These are phyloP conservation scores for Pseudoscleropodium purum DNA, from an alignment of 225 moss, liverwort and hornwort genomes.

Conservation along the genomic window DNA sequence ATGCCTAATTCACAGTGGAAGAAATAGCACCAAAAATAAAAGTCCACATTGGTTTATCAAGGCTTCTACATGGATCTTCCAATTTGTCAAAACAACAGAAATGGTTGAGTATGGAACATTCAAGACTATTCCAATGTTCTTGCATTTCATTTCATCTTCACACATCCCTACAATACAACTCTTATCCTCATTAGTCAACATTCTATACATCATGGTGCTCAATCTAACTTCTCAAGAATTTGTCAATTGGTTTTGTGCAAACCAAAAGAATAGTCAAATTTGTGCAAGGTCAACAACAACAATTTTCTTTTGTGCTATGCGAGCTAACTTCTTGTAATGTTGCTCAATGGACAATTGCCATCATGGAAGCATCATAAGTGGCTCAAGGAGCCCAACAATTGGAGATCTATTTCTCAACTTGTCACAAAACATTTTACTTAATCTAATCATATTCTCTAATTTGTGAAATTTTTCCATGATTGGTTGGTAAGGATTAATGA, in stretches of 20 bases:
- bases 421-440: not conserved
- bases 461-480: not conserved
- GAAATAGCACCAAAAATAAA: no score
- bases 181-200: not conserved
- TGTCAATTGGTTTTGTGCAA: no score
- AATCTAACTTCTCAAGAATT: no score
- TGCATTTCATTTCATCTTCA: not conserved
- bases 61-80: not conserved
- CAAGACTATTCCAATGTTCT: not conserved
- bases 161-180: not conserved
- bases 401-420: not conserved
- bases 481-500: not conserved
- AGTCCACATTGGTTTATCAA: not conserved
- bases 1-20: not conserved
- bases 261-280: not conserved
- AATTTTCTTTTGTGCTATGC: not conserved
- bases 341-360: not conserved
- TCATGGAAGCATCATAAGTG: not conserved
- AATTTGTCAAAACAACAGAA: fast-evolving
- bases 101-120: not conserved
- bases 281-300: not conserved
- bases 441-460: not conserved
- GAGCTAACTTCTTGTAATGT: not conserved
- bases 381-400: not conserved
- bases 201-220: no score